These are phyloP conservation scores for Saccharomycopsis sp. DNA, from an alignment of 805 yeast species.

Conservation along the genomic window DNA sequence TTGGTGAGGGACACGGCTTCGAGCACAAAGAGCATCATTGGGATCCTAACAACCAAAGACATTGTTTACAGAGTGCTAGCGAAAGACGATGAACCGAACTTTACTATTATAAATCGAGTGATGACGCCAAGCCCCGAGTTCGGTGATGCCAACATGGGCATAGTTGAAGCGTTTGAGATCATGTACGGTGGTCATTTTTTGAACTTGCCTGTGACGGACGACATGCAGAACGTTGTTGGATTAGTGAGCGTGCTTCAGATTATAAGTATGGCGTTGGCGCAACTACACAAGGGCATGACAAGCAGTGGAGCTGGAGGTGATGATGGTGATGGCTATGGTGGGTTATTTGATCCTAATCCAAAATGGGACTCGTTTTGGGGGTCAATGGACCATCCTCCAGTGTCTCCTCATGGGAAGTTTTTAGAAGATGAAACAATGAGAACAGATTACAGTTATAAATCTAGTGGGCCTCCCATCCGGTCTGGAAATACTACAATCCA, in stretches of 20 bases:
- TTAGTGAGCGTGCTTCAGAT: constrained; percentile 36
- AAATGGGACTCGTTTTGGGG: constrained; percentile 29
- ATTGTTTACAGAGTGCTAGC: constrained; percentile 35
- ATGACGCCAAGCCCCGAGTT: constrained; percentile 40
- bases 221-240: constrained; percentile 29
- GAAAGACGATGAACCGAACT: constrained; percentile 28
- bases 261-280: constrained; percentile 33
- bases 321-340: constrained; percentile 20
- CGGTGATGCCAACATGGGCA: constrained; percentile 32
- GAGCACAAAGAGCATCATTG: constrained; percentile 31
- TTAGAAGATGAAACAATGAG: constrained; percentile 7
- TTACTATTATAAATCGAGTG: constrained; percentile 33
- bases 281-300: constrained; percentile 27
- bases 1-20: constrained; percentile 31
- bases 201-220: constrained; percentile 34
- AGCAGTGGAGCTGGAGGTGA: constrained; percentile 5
- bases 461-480: constrained; percentile 12
- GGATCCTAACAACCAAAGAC: constrained; percentile 40
- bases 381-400: constrained; percentile 26
- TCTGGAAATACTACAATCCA: constrained; percentile 2
- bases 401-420: no score
- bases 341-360: constrained; percentile 23
- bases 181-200: constrained; percentile 41
- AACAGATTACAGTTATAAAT: constrained; percentile 14
- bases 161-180: constrained; percentile 36